Conservation (phyloP, 2,329 filamentous ascomycete species). For the Metarhizium album region DNA sequence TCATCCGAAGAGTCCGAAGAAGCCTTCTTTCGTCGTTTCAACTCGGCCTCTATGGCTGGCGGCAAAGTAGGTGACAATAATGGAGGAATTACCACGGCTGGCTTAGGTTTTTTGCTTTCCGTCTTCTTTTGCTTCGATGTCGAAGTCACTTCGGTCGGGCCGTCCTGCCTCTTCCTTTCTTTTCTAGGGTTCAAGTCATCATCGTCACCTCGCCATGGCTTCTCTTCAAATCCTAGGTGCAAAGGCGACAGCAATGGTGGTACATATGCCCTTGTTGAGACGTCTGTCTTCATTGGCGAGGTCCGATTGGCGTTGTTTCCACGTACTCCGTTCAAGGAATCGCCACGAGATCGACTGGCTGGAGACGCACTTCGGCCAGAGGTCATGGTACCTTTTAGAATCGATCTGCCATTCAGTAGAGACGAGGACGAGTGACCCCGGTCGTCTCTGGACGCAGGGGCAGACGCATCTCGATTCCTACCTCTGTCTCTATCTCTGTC, state of each 20-base stretch:
- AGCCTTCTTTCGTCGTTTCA: slow-evolving; percentile 21
- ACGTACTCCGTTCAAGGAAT: slow-evolving; percentile 32
- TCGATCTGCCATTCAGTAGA: slow-evolving; percentile 26
- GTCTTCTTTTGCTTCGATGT: slow-evolving; percentile 20
- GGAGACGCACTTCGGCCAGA: slow-evolving; percentile 22
- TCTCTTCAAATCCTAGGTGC: slow-evolving; percentile 33
- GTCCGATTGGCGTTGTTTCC: slow-evolving; percentile 25
- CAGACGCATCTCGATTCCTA: slow-evolving; percentile 16
- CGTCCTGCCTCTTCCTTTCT: slow-evolving; percentile 21
- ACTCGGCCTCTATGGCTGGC: slow-evolving; percentile 34
- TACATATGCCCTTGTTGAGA: slow-evolving; percentile 28
- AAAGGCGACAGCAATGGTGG: slow-evolving; percentile 44
- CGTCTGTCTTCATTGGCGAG: slow-evolving; percentile 28
- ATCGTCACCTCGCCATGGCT: slow-evolving; percentile 15
- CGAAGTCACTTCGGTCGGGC: slow-evolving; percentile 17
- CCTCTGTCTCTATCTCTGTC: slow-evolving; percentile 5
- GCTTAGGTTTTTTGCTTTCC: slow-evolving; percentile 27
- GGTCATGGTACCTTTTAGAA: slow-evolving; percentile 19
- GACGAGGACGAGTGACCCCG: slow-evolving; percentile 16
- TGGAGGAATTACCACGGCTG: slow-evolving; percentile 31
- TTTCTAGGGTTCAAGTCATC: slow-evolving; percentile 15
- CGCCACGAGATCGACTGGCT: slow-evolving; percentile 26
- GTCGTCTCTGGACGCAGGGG: slow-evolving; percentile 16
- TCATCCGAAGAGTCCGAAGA: slow-evolving; percentile 14
- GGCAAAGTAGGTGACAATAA: slow-evolving; percentile 48